These are phyloP conservation scores for Cladosporium colombiae DNA, from an alignment of 2,329 filamentous ascomycete species.

Conservation along the genomic window DNA sequence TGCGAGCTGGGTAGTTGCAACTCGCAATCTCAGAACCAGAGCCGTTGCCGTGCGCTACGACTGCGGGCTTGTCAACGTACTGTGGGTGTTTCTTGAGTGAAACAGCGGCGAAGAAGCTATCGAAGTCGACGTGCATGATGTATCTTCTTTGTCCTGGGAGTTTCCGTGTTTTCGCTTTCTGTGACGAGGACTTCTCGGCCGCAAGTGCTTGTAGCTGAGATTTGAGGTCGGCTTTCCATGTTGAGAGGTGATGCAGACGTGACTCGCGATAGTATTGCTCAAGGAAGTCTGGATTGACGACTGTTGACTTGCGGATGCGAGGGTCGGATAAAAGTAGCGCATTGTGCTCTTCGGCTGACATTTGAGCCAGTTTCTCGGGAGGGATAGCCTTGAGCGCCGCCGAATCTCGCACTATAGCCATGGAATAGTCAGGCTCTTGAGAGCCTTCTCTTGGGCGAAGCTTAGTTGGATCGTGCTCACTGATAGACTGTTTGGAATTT, in stretches of 20 bases:
- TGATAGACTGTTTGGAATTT: background rate
- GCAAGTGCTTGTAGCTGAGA: constrained; percentile 80
- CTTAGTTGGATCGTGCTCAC: background rate
- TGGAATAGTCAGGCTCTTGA: constrained; percentile 38
- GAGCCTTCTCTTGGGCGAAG: constrained; percentile 33
- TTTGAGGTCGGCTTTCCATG: constrained; percentile 95
- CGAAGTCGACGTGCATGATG: constrained; percentile 94
- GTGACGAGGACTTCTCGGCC: constrained; percentile 62
- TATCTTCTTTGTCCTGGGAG: constrained; percentile 71
- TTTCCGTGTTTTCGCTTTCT: constrained; percentile 54
- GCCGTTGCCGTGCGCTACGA: constrained; percentile 84
- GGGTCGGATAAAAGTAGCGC: constrained; percentile 81
- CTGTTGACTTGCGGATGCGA: constrained; percentile 81
- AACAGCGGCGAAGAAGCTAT: constrained; percentile 96
- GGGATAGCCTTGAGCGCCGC: constrained; percentile 32
- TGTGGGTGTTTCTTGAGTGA: constrained; percentile 78
- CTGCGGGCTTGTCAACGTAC: constrained; percentile 74
- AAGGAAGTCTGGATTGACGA: constrained; percentile 88
- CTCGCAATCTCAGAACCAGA: constrained; percentile 92
- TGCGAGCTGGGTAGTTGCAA: constrained; percentile 90
- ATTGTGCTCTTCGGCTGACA: constrained; percentile 94
- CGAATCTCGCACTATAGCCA: constrained; percentile 35
- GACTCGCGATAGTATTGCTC: constrained; percentile 96
- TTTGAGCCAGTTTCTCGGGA: constrained; percentile 41
- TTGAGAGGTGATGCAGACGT: constrained; percentile 88